Evolutionary conservation across 768 basidiomycete genomes (phyloP), one percentile per base, ranked within the genome.

Genomic region (Tephrocybe sp.): DNA sequence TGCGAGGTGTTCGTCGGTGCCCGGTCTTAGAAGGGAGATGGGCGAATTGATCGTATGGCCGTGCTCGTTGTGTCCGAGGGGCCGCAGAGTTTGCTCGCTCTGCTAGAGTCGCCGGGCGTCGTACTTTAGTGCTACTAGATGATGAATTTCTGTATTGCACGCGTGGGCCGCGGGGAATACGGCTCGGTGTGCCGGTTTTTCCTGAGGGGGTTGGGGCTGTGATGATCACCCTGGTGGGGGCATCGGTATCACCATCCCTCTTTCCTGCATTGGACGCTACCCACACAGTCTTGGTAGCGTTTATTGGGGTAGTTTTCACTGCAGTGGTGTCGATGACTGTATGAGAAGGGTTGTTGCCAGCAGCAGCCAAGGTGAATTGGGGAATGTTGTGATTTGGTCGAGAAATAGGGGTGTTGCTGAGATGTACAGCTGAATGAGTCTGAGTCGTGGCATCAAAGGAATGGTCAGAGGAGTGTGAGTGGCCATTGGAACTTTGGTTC

Each of bases 161-260:
- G 20, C 75, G 73, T 15, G 80, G 74, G 2, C 79, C 78, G 24
- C 72, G 69, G 38, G 73, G 75, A 45, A 74, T 68, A 30, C 73
- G 71, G 48, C 61, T 68, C 15, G 68, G 65, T 15, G 65, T 70
- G 44, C 62, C 58, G 28, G 61, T 62, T 50, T 70, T 68, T 26
- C 61, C 62, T 6, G 69, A 73, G 15, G 78, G 79, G 0, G 79
- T 80, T n/a, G 79, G 76, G 7, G 78, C 78, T 4, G 78, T 81
- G 8, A 79, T 73, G 30, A 79, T 78, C 15, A 80, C 78, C 53
- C 70, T 77, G 18, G 78, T 79, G 3, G 77, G 78, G 0, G 70
- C 75, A 36, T 68, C 71, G 69, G 78, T 72, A 15, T 79, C 60
- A 25, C 77, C 69, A 26, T 72, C 69, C 42, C 75, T 67, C 44